Conservation (phyloP, 192 early-diverging fungal species). For the Coemansia javaensis region DNA sequence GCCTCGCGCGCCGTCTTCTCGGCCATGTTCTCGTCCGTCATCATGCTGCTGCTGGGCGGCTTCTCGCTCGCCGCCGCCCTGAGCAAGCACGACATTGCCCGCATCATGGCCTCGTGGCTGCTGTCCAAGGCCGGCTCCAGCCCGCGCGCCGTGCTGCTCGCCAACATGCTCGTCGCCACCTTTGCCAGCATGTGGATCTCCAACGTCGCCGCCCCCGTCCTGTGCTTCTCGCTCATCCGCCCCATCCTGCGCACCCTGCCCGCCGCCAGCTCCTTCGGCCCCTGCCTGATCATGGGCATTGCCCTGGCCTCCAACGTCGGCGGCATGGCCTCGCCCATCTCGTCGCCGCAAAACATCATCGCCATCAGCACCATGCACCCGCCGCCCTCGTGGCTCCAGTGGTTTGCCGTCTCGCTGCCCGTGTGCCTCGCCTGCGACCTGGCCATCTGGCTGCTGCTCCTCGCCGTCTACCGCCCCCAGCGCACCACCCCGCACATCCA, state of each 20-base stretch:
- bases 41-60: slow-evolving; percentile 93
- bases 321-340: slow-evolving; percentile 96
- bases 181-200: slow-evolving; percentile 98
- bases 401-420: slow-evolving; percentile 85
- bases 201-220: slow-evolving; percentile 94
- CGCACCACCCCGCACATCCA: slow-evolving; percentile 59
- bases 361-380: slow-evolving; percentile 91
- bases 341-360: slow-evolving; percentile 96
- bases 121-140: slow-evolving; percentile 84
- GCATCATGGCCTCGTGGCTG: slow-evolving; percentile 80
- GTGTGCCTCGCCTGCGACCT: slow-evolving; percentile 75
- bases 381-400: slow-evolving; percentile 81
- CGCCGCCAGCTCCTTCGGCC: slow-evolving; percentile 69
- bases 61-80: slow-evolving; percentile 92
- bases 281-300: slow-evolving; percentile 91
- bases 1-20: slow-evolving; percentile 83
- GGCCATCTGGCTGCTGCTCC: slow-evolving; percentile 75
- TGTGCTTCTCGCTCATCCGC: slow-evolving; percentile 92
- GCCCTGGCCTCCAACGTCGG: slow-evolving; percentile 94
- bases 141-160: slow-evolving; percentile 78
- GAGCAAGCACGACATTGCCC: slow-evolving; percentile 94
- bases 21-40: slow-evolving; percentile 92
- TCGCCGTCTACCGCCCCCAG: slow-evolving; percentile 75
- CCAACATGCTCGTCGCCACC: slow-evolving; percentile 95
- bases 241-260: slow-evolving; percentile 91